Base-by-base conservation (phyloP, 768 basidiomycete genomes). In the Saitozyma sp. region DNA sequence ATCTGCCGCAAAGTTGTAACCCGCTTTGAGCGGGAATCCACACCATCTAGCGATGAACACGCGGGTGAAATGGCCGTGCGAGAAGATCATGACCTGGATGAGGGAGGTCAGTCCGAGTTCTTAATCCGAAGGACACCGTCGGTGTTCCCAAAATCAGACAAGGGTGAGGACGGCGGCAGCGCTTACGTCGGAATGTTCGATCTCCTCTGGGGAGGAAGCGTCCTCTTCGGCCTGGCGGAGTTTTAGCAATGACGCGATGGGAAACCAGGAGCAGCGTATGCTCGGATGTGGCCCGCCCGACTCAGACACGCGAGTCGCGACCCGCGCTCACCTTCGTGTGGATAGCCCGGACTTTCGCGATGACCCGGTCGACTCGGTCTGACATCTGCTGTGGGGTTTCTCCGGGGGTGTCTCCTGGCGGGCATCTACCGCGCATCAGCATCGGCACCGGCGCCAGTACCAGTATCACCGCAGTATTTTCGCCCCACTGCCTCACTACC, bases 21-120 rank as follows among this genome's bases (percentile, higher is more conserved):
- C 75, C 37, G 68, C 67, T 37, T 61, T 38, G 13, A 76, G 39
- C 20, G 86, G 86, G 70, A 90, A 85, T 29, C 84, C 80, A 64
- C 89, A 85, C 92, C 92, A 95, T 52, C 92, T 88, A 13, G 90
- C 82, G 57, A 93, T 88, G 69, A 92, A 82, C 52, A 85, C 84
- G 46, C 89, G 85, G 58, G 85, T 90, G 64, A 78, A 79, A 55
- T 79, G 78, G 29, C 82, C 92, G 78, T 97, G 94, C 0, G 92
- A 90, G 63, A 97, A 86, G 71, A 98, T 88, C 62, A 94, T 84
- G 6, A 46, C 29, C 29, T 29, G 29, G 29, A 29, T 29, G 29
- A 29, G 5, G 5, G 29, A 29, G 29, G 5, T 29, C 29, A 29
- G 29, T 29, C 5, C 29, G 2, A 29, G 29, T 29, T 29, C 29